phyloP scores from a whole-genome alignment of 2,329 filamentous ascomycete species.

The Arachnomyces sp. region DNA sequence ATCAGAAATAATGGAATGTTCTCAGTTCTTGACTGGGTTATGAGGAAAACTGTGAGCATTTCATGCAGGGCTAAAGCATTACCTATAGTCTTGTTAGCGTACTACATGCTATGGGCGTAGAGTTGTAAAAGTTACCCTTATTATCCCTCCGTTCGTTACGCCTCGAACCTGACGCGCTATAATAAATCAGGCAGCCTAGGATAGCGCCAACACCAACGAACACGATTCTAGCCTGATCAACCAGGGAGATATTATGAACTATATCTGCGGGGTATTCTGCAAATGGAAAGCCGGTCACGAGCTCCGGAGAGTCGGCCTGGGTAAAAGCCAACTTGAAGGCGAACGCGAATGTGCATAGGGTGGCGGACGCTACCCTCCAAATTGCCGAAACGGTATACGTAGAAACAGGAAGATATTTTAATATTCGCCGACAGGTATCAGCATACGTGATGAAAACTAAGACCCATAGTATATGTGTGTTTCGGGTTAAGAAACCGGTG shows the following conservation, averaged over 20 bases:
- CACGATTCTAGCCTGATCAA: slow-evolving; percentile 45
- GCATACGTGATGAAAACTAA: slow-evolving; percentile 64
- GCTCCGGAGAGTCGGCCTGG: slow-evolving; percentile 76
- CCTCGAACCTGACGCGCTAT: neutral
- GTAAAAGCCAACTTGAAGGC: slow-evolving; percentile 89
- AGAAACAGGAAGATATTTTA: slow-evolving; percentile 20
- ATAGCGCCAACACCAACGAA: slow-evolving; percentile 39
- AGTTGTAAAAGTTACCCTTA: neutral
- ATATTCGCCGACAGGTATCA: slow-evolving; percentile 45
- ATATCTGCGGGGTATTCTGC: slow-evolving; percentile 28
- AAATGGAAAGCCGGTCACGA: slow-evolving; percentile 44
- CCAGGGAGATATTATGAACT: slow-evolving; percentile 36
- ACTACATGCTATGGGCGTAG: neutral
- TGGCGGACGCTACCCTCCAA: slow-evolving; percentile 21
- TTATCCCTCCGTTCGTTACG: neutral
- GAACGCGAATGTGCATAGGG: slow-evolving; percentile 47
- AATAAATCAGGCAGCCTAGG: slow-evolving; percentile 18
- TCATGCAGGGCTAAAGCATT: slow-evolving; percentile 49
- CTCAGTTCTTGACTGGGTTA: slow-evolving; percentile 77
- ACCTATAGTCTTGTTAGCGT: slow-evolving; percentile 9
- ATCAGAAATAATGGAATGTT: slow-evolving; percentile 82
- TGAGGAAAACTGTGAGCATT: slow-evolving; percentile 66
- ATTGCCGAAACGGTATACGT: slow-evolving; percentile 14
- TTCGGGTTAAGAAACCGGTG: slow-evolving; percentile 57
- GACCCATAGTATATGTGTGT: slow-evolving; percentile 65